Evolutionary conservation across 129 eudicot genomes (phyloP).

Genomic region (Pittosporum tobira): DNA sequence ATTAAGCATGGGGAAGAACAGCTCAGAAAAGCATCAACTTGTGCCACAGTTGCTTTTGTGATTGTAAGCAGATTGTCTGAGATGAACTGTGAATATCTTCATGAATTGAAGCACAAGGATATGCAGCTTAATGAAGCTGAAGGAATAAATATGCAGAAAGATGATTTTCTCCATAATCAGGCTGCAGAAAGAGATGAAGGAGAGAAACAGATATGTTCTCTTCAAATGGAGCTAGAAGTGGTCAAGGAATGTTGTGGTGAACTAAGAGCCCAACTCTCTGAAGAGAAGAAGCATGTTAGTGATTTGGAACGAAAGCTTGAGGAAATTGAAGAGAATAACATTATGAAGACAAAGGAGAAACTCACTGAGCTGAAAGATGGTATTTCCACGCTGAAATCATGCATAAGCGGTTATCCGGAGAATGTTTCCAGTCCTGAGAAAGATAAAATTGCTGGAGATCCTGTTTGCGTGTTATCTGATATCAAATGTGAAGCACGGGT

Average conservation of each 20-base stretch:
- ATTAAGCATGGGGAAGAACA: slow-evolving; percentile 31
- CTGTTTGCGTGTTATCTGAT: neutral
- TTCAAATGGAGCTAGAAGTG: slow-evolving; percentile 18
- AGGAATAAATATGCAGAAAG: slow-evolving; percentile 26
- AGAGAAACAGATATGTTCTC: slow-evolving; percentile 24
- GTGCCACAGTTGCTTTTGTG: slow-evolving; percentile 73
- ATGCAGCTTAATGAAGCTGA: slow-evolving; percentile 28
- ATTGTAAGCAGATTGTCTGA: slow-evolving; percentile 64
- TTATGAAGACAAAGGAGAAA: slow-evolving; percentile 26
- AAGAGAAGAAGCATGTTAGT: slow-evolving; percentile 21
- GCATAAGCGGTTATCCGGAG: slow-evolving; percentile 22
- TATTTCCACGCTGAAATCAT: slow-evolving; percentile 24
- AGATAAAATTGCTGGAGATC: slow-evolving; percentile 1
- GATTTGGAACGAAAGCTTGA: slow-evolving; percentile 25
- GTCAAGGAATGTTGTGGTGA: slow-evolving; percentile 18
- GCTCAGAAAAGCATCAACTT: slow-evolving; percentile 34
- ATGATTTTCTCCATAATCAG: slow-evolving; percentile 24
- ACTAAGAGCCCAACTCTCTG: slow-evolving; percentile 16
- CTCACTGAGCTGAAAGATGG: slow-evolving; percentile 32
- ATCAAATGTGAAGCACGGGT: slow-evolving; percentile 28
- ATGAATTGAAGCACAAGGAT: slow-evolving; percentile 33
- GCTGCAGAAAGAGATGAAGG: slow-evolving; percentile 30
- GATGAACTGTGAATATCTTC: slow-evolving; percentile 36
- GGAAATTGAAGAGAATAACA: slow-evolving; percentile 25
- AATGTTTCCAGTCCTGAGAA: slow-evolving; percentile 15